Conservation (phyloP, 345 rosid species). For the Draba incana region DNA sequence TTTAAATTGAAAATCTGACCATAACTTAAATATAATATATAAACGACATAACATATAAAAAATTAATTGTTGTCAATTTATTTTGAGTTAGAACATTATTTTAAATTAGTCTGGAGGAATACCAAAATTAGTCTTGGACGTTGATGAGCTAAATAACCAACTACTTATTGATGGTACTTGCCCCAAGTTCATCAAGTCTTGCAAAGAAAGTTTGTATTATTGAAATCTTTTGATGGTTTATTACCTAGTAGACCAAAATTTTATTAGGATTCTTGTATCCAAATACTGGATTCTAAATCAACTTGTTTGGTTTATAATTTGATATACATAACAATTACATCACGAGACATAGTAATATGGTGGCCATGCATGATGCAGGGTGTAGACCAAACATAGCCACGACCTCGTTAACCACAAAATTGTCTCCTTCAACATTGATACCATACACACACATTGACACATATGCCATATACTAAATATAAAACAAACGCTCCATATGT, state of each 20-base stretch:
- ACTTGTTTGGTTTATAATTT: background rate
- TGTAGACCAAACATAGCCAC: slow-evolving; percentile 34
- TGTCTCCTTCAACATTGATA: slow-evolving; percentile 40
- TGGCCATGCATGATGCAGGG: slow-evolving; percentile 34
- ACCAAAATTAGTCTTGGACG: too few relatives aligned
- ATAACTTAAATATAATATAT: too few relatives aligned
- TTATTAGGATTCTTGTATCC: background rate
- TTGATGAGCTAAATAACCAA: too few relatives aligned
- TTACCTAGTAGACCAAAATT: background rate
- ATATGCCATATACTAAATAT: slow-evolving; percentile 2
- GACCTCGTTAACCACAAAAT: slow-evolving; percentile 35
- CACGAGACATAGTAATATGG: slow-evolving; percentile 28
- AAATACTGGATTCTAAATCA: background rate
- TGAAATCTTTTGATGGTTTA: background rate
- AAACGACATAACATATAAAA: too few relatives aligned
- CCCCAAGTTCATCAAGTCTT: background rate
- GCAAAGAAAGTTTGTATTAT: background rate
- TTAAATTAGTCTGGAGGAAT: too few relatives aligned
- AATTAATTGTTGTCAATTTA: too few relatives aligned
- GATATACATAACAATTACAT: slow-evolving; percentile 3
- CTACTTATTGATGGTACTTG: background rate
- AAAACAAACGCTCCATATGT: slow-evolving; percentile 8
- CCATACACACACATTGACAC: background rate
- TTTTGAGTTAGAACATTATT: too few relatives aligned
- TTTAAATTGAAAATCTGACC: too few relatives aligned